Evolutionary conservation across 345 rosid species (phyloP), one percentile per base, ranked within the genome.

Genomic region (Reutealis trisperma): DNA sequence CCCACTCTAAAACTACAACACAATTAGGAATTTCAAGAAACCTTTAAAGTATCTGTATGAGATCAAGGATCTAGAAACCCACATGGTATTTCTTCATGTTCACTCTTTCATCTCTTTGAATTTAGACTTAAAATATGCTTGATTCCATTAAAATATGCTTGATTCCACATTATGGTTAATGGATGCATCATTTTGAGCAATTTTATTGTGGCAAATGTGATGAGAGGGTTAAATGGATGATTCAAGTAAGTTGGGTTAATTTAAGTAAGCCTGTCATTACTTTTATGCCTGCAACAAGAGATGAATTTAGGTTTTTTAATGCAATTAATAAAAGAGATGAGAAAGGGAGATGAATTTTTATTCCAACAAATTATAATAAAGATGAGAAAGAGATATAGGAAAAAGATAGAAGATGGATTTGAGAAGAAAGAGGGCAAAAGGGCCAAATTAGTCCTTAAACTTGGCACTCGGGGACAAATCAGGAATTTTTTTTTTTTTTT

Each of bases 41-140:
- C 92, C 90, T 16, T 86, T 88, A 0, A 89, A 82, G 74, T 95
- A 92, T n/a, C n/a, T 82, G 85, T 69, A 60, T 92, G 67, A 81
- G 9, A 84, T 93, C 85, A 59, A 70, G 71, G 90, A 89, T 5
- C 80, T 72, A 66, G 99, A 97, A 49, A 89, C 89, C 41, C 88
- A 89, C 75, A 87, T 86, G 90, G 87, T 95, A 77, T 92, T 98
- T 55, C 86, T 95, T 73, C 96, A 93, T 83, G 90, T 93, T 78
- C 70, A 76, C 67, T 87, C 83, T 5, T 83, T 90, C 76, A 67
- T 66, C 70, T 85, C 92, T 72, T 82, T 92, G 34, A 47, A 73
- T 44, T 22, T 82, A 70, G 84, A 88, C 70, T 76, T 88, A 0
- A 44, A 19, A 2, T 78, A 79, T 61, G 87, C 93, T 70, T 83